Conservation (phyloP, 2,329 filamentous ascomycete genomes). For the Aotearoamyces nothofagi region DNA sequence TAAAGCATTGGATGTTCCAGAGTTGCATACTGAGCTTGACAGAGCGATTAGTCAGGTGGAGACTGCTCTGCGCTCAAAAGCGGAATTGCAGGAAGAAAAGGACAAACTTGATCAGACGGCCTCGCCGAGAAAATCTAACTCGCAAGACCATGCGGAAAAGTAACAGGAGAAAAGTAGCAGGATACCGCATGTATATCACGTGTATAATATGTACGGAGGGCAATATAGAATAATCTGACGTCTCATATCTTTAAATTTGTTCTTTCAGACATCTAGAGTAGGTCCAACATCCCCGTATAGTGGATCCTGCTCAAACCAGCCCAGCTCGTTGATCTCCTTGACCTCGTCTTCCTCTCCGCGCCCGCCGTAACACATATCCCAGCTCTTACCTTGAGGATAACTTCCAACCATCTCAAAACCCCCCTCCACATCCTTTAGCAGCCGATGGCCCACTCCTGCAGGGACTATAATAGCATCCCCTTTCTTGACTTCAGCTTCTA, state of each 20-base stretch:
- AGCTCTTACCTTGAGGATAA: conserved; percentile 39
- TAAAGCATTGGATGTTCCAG: conserved; percentile 48
- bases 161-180: too few relatives aligned
- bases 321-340: conserved; percentile 28
- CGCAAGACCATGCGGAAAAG: too few relatives aligned
- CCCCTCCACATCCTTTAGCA: conserved; percentile 38
- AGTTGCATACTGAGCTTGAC: conserved; percentile 58
- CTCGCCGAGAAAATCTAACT: too few relatives aligned
- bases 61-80: conserved; percentile 16
- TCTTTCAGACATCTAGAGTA: conserved; percentile 13
- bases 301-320: conserved; percentile 45
- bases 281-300: conserved; percentile 41
- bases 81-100: conserved; percentile 13
- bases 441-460: conserved; percentile 47
- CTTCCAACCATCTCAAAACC: conserved; percentile 52
- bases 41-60: conserved; percentile 63
- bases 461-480: conserved; percentile 53
- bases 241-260: too few relatives aligned
- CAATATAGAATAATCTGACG: too few relatives aligned
- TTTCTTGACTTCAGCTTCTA: conserved; percentile 37
- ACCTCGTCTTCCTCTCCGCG: conserved; percentile 37
- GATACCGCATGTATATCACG: conserved; percentile 1
- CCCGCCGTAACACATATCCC: conserved; percentile 61
- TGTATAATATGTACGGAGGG: too few relatives aligned
- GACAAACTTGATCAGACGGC: too few relatives aligned